Percentiles rank a stretch among this genome's conserved stretches.
phyloP scores from a whole-genome alignment of 345 rosid species.

The Rhodamnia rubescens region DNA sequence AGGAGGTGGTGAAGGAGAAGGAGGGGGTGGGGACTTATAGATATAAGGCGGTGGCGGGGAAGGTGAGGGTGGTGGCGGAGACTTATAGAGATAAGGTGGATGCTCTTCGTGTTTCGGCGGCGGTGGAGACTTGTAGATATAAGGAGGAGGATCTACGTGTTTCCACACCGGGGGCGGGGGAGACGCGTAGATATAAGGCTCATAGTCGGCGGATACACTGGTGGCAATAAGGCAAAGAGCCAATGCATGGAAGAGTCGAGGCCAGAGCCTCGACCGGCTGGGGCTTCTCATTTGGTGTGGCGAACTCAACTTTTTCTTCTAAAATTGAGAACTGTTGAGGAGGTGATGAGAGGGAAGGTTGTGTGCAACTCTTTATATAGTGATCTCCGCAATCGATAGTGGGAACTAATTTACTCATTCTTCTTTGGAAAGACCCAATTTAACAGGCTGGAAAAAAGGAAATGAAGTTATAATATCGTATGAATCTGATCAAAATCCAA shows the following conservation, averaged over 20 bases:
- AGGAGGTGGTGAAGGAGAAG: neutral
- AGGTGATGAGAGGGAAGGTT: neutral
- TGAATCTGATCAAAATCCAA: neutral
- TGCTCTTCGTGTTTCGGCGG: neutral
- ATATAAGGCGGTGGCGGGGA: neutral
- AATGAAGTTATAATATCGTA: neutral
- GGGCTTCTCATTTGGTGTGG: slow-evolving; percentile 12
- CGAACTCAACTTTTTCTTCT: neutral
- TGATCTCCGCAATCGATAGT: neutral
- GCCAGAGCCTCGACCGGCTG: slow-evolving; percentile 10
- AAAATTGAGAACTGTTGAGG: neutral
- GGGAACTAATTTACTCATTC: neutral
- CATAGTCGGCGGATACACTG: neutral
- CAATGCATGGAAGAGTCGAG: slow-evolving; percentile 10
- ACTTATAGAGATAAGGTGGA: slow-evolving; percentile 1
- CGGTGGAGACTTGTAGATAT: neutral
- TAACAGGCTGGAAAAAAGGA: neutral
- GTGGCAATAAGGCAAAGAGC: slow-evolving; percentile 21
- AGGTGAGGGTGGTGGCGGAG: neutral
- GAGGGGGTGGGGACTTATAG: neutral
- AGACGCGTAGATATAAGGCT: slow-evolving; percentile 10
- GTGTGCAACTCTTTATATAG: neutral
- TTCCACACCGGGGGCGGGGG: slow-evolving; percentile 1
- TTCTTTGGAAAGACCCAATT: neutral
- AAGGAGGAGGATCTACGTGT: neutral